Conservation (phyloP, 305 asterid genomes). For the Striga hermonthica region DNA sequence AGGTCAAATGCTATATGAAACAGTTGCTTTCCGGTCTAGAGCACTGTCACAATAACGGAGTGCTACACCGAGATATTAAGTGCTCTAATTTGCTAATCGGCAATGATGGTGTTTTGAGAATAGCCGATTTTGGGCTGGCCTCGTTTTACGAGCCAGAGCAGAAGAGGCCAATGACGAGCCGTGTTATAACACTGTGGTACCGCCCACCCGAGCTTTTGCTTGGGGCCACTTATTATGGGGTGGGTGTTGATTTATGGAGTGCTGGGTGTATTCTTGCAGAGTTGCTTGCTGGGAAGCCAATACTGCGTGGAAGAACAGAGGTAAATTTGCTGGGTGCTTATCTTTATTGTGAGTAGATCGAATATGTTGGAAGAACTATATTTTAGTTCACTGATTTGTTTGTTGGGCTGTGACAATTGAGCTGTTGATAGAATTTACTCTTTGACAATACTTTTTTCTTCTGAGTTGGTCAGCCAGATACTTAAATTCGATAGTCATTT, state of each 20-base stretch:
- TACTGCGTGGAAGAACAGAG: conserved; percentile 91
- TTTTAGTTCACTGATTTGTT: too few relatives aligned
- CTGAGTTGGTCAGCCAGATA: too few relatives aligned
- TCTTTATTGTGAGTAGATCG: too few relatives aligned
- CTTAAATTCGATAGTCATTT: too few relatives aligned
- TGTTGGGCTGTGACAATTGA: too few relatives aligned
- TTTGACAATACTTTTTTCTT: too few relatives aligned
- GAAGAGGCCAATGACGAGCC: conserved; percentile 86
- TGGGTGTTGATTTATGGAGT: conserved; percentile 90
- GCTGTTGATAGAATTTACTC: too few relatives aligned
- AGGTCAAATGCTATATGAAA: conserved; percentile 87
- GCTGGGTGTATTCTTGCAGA: conserved; percentile 96
- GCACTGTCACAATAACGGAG: conserved; percentile 88
- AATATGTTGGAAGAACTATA: too few relatives aligned
- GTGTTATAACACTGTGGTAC: conserved; percentile 95
- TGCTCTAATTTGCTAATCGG: conserved; percentile 86
- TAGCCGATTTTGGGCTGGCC: conserved; percentile 94
- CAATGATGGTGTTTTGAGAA: conserved; percentile 71
- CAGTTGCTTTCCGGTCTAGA: conserved; percentile 90
- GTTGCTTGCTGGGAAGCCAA: conserved; percentile 77
- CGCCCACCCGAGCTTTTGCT: conserved; percentile 95
- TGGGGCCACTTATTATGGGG: conserved; percentile 76
- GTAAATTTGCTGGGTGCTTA: conserved; percentile 37
- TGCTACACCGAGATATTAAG: conserved; percentile 92
- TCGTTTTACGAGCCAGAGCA: conserved; percentile 64